Conservation (phyloP, 176 grass and related monocot genomes). For the Phoenix roebelenii region DNA sequence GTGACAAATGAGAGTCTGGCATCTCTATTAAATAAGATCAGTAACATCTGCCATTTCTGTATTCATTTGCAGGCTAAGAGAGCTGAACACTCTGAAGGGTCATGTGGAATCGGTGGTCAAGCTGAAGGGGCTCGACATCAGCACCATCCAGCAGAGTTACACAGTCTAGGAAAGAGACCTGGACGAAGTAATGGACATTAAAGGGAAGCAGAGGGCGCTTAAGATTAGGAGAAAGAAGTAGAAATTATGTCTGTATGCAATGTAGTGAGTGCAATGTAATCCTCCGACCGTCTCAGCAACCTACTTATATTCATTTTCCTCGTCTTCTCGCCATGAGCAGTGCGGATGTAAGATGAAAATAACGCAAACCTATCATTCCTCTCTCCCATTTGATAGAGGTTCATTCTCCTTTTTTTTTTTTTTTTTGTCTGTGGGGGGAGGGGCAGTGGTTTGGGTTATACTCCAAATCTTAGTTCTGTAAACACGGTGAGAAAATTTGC, state of each 20-base stretch:
- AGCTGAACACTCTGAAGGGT: conserved; percentile 34
- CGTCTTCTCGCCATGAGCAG: conserved; percentile 9
- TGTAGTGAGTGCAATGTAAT: neutral
- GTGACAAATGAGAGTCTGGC: too few relatives aligned
- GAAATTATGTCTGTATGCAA: conserved; percentile 14
- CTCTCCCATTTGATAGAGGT: too few relatives aligned
- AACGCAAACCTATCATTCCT: neutral
- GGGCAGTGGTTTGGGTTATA: too few relatives aligned
- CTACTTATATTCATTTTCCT: neutral
- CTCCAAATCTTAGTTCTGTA: too few relatives aligned
- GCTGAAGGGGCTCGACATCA: conserved; percentile 33
- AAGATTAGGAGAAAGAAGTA: neutral
- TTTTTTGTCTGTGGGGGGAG: too few relatives aligned
- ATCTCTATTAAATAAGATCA: too few relatives aligned
- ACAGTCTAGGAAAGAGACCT: conserved; percentile 23
- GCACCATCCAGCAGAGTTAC: conserved; percentile 36
- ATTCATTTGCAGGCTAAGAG: conserved; percentile 18
- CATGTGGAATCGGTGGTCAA: conserved; percentile 43
- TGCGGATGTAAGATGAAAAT: conserved; percentile 31
- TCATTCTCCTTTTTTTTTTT: too few relatives aligned
- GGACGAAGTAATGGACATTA: neutral
- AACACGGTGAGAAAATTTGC: too few relatives aligned
- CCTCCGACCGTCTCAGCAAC: conserved; percentile 2
- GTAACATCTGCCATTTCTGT: neutral
- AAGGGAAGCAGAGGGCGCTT: too few relatives aligned